Evolutionary conservation across 2,329 filamentous ascomycete genomes (phyloP), one percentile per base, ranked within the genome.

Genomic region (Sclerotinia borealis): DNA sequence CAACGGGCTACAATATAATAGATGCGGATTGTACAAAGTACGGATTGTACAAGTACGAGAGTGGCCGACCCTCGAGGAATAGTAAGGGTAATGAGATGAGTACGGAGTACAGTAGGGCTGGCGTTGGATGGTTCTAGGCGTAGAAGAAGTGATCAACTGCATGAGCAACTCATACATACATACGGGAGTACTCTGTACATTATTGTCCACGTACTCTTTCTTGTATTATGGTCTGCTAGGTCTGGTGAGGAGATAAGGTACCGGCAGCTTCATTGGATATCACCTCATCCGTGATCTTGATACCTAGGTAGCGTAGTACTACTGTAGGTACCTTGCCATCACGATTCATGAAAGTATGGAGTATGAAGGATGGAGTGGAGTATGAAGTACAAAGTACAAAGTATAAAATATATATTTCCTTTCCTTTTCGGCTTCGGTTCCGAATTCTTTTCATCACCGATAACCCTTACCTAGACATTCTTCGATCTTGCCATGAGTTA

Each of bases 41-140:
- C n/a, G n/a, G n/a, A n/a, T n/a, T n/a, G 37, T 43, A 17, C 37
- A 27, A 31, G 37, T 22, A 56, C n/a, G n/a, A n/a, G n/a, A n/a
- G n/a, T n/a, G n/a, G n/a, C n/a, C n/a, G n/a, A 31, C 52, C 19
- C 19, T 29, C 27, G 27, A 43, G 19, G 11, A 22, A 56, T 9
- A 31, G 11, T 19, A 10, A 43, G 37, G 36, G 51, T n/a, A 27
- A 29, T 54, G 22, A 54, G 37, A 22, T 13, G 37, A 56, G 52
- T 56, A 56, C 37, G 52, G 52, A 54, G 37, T 31, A n/a, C 52
- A 56, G 52, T 56, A 56, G 52, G 52, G 52, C 52, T 56, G n/a
- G n/a, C n/a, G n/a, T n/a, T n/a, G 52, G 52, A 56, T 34, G 25
- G 52, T 22, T 56, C 52, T 43, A 56, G 52, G 27, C 37, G 27